phyloP scores from a whole-genome alignment of 352 stramenopile species.

The Globisporangium mamillatum region DNA sequence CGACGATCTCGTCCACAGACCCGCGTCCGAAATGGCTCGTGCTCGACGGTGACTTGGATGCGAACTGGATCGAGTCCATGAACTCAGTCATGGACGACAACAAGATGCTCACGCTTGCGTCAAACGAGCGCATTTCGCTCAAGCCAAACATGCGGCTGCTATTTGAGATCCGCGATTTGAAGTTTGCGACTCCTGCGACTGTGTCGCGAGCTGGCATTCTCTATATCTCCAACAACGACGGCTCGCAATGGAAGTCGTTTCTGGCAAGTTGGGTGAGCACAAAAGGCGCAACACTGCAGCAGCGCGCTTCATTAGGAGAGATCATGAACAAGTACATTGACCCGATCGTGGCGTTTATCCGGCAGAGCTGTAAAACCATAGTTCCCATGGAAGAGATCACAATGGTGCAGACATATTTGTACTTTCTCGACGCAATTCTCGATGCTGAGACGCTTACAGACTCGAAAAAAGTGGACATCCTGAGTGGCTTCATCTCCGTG shows the following conservation, averaged over 20 bases:
- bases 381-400: slow-evolving; percentile 91
- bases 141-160: slow-evolving; percentile 94
- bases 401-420: slow-evolving; percentile 90
- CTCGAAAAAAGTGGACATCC: slow-evolving; percentile 66
- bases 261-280: slow-evolving; percentile 90
- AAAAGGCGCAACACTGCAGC: slow-evolving; percentile 51
- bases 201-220: slow-evolving; percentile 94
- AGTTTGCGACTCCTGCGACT: slow-evolving; percentile 93
- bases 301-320: slow-evolving; percentile 54
- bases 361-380: slow-evolving; percentile 84
- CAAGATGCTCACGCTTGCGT: slow-evolving; percentile 88
- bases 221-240: slow-evolving; percentile 91
- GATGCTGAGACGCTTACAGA: slow-evolving; percentile 66
- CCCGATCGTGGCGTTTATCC: slow-evolving; percentile 82
- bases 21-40: slow-evolving; percentile 93
- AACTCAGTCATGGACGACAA: slow-evolving; percentile 91
- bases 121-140: slow-evolving; percentile 95
- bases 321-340: slow-evolving; percentile 88
- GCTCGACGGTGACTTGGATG: slow-evolving; percentile 89
- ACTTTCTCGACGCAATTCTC: slow-evolving; percentile 88
- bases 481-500: slow-evolving; percentile 91
- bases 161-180: slow-evolving; percentile 95
- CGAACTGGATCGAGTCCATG: slow-evolving; percentile 90
- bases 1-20: slow-evolving; percentile 57
- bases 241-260: slow-evolving; percentile 91